These are phyloP conservation scores for Cercospora sesami DNA, from an alignment of 2,329 filamentous ascomycete genomes.

Conservation along the genomic window DNA sequence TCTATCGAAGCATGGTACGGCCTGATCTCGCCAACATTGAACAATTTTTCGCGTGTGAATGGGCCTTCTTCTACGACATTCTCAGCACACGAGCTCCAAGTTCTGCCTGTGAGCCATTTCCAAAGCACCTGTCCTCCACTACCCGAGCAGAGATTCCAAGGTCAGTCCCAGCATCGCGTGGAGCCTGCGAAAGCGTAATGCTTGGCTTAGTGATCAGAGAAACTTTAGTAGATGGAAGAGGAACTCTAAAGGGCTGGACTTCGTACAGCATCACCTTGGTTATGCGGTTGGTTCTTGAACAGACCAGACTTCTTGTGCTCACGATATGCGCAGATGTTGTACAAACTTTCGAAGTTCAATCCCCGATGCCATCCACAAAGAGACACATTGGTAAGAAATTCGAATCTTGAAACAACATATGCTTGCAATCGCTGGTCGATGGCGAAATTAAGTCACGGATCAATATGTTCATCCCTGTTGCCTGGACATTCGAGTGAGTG, in stretches of 20 bases:
- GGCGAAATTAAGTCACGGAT: neutral
- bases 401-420: neutral
- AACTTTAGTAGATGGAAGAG: neutral
- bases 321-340: neutral
- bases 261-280: neutral
- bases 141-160: neutral
- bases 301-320: neutral
- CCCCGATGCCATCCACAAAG: neutral
- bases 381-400: neutral
- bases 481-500: neutral
- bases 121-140: too few relatives aligned
- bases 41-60: neutral
- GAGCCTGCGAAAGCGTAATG: neutral
- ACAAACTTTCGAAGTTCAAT: neutral
- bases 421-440: too few relatives aligned
- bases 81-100: too few relatives aligned
- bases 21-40: neutral
- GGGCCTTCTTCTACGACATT: neutral
- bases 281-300: neutral
- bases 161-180: neutral
- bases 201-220: neutral
- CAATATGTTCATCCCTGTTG: neutral
- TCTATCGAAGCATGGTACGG: neutral
- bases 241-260: neutral
- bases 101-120: too few relatives aligned